Evolutionary conservation across 2,329 filamentous ascomycete species (phyloP).

Genomic region (Davidsoniella australis): DNA sequence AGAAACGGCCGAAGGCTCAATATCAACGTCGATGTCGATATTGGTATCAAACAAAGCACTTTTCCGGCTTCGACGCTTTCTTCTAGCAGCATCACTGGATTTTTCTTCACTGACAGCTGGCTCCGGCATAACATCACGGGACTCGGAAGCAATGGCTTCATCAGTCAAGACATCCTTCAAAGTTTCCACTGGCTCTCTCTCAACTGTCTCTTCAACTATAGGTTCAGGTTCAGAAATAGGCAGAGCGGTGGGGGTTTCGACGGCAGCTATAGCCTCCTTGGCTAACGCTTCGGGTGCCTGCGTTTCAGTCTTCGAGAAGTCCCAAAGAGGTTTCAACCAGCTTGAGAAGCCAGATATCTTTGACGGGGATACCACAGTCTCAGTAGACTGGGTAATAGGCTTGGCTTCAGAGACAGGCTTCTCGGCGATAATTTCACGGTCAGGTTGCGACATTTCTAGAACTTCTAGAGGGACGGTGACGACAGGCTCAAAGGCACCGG

Average conservation of each 20-base stretch:
- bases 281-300: too few relatives aligned
- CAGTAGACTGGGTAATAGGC: neutral
- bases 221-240: neutral
- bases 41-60: neutral
- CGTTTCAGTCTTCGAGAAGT: neutral
- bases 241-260: too few relatives aligned
- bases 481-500: neutral
- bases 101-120: neutral
- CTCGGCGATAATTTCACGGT: too few relatives aligned
- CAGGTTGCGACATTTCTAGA: too few relatives aligned
- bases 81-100: neutral
- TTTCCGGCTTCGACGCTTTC: conserved; percentile 4
- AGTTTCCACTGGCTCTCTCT: neutral
- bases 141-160: neutral
- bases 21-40: neutral
- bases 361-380: neutral
- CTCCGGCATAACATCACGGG: neutral
- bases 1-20: neutral
- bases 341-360: neutral
- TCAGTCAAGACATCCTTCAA: neutral
- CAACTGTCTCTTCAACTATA: neutral
- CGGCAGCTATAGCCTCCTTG: too few relatives aligned
- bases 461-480: neutral
- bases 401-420: neutral
- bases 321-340: conserved; percentile 1